A percentile compares a stretch with the other conserved stretches of the same genome.
phyloP scores from a whole-genome alignment of 306 rosid species.

The Argentina anserina region DNA sequence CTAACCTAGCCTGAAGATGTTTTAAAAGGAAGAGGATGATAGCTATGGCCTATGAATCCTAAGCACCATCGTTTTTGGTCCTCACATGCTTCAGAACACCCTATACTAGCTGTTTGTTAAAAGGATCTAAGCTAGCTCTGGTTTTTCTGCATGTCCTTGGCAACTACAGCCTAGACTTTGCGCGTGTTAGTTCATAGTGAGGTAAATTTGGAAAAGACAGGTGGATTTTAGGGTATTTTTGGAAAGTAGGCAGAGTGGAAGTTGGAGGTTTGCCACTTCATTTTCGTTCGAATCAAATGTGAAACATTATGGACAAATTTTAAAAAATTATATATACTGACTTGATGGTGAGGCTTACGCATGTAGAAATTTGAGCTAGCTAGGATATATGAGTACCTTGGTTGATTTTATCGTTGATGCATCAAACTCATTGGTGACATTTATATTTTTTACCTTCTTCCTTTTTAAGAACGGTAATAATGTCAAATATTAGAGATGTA shows the following conservation, averaged over 20 bases:
- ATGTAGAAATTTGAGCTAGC: no score
- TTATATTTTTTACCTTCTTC: no score
- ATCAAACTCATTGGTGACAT: no score
- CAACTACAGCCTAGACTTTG: constrained; percentile 6
- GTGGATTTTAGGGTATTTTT: neutral
- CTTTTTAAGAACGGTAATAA: no score
- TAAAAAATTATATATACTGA: no score
- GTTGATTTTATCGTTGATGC: no score
- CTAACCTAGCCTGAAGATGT: neutral
- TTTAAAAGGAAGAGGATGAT: neutral
- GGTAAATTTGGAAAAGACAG: neutral
- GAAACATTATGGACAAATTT: no score
- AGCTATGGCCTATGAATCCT: neutral
- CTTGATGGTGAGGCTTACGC: no score
- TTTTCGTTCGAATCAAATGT: neutral
- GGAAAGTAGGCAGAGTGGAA: neutral
- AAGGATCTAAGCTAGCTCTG: neutral
- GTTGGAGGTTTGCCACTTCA: neutral
- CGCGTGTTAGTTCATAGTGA: neutral
- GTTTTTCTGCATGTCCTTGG: neutral
- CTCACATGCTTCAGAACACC: neutral
- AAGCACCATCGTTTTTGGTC: neutral
- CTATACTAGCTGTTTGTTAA: neutral
- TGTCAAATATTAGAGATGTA: no score
- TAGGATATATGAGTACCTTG: no score